Percentiles rank a stretch among this genome's conserved stretches.
phyloP scores from a whole-genome alignment of 495 filamentous ascomycete genomes.

The Aspergillus cavernicola region DNA sequence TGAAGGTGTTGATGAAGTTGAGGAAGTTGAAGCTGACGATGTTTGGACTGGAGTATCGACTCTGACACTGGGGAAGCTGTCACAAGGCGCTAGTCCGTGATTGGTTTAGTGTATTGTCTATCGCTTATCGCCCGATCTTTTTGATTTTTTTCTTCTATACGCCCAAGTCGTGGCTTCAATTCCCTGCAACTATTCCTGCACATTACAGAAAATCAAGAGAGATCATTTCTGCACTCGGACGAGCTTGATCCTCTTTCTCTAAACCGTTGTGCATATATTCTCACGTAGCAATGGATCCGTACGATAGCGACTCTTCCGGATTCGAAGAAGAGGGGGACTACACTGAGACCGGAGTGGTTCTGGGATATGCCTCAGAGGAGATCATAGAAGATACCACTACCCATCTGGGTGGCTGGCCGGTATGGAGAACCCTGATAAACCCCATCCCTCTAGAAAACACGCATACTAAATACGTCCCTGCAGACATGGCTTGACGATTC shows the following conservation, averaged over 20 bases:
- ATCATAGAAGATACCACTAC: slow-evolving; percentile 80
- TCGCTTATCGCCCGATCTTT: slow-evolving; percentile 22
- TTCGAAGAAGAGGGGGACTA: slow-evolving; percentile 63
- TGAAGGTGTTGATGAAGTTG: background rate
- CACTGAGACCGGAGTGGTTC: slow-evolving; percentile 82
- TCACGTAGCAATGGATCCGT: slow-evolving; percentile 60
- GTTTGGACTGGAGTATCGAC: no score
- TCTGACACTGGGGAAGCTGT: no score
- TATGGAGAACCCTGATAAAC: slow-evolving; percentile 39
- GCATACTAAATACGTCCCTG: background rate
- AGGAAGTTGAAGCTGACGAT: background rate
- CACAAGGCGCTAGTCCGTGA: slow-evolving; percentile 9
- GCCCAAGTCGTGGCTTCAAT: background rate
- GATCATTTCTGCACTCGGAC: background rate
- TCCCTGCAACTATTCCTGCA: background rate
- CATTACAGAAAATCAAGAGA: background rate
- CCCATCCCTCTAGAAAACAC: background rate
- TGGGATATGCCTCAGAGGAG: slow-evolving; percentile 85
- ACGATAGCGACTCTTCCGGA: slow-evolving; percentile 70
- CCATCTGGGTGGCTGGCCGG: slow-evolving; percentile 82
- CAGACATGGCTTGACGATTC: slow-evolving; percentile 77
- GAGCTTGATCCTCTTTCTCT: no score
- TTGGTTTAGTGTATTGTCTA: slow-evolving; percentile 10
- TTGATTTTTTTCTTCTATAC: slow-evolving; percentile 14
- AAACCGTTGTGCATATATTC: no score